These are phyloP conservation scores for Salvia splendens DNA, from an alignment of 257 asterid species.

Conservation along the genomic window DNA sequence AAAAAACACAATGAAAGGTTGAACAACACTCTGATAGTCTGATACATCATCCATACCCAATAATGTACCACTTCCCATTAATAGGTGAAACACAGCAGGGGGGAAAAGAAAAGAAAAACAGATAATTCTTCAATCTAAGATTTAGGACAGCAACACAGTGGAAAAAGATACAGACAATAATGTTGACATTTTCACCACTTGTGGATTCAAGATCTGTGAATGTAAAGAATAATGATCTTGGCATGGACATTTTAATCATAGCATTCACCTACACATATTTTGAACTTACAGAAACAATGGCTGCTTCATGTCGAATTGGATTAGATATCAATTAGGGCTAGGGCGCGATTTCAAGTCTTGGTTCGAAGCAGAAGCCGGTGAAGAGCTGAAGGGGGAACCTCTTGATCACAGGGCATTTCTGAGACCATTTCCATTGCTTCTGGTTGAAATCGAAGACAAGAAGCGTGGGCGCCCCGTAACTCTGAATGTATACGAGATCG, in stretches of 20 bases:
- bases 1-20: neutral
- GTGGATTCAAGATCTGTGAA: slow-evolving; percentile 24
- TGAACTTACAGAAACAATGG: slow-evolving; percentile 12
- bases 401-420: slow-evolving; percentile 82
- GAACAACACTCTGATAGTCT: neutral
- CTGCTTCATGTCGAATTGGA: neutral
- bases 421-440: slow-evolving; percentile 91
- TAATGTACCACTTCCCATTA: slow-evolving; percentile 10
- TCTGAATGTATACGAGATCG: slow-evolving; percentile 83
- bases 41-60: slow-evolving; percentile 1
- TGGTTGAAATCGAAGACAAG: slow-evolving; percentile 63
- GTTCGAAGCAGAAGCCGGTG: slow-evolving; percentile 91
- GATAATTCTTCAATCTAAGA: neutral
- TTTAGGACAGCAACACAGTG: too few relatives aligned
- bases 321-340: slow-evolving; percentile 48
- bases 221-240: slow-evolving; percentile 39
- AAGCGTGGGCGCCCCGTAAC: slow-evolving; percentile 84
- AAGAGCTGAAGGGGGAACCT: slow-evolving; percentile 95
- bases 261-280: slow-evolving; percentile 28
- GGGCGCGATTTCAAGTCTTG: slow-evolving; percentile 77
- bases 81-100: slow-evolving; percentile 8
- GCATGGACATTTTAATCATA: slow-evolving; percentile 31
- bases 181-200: too few relatives aligned
- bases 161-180: too few relatives aligned
- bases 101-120: too few relatives aligned